Conservation (phyloP, 352 stramenopile species). For the Phytophthora boehmeriae region DNA sequence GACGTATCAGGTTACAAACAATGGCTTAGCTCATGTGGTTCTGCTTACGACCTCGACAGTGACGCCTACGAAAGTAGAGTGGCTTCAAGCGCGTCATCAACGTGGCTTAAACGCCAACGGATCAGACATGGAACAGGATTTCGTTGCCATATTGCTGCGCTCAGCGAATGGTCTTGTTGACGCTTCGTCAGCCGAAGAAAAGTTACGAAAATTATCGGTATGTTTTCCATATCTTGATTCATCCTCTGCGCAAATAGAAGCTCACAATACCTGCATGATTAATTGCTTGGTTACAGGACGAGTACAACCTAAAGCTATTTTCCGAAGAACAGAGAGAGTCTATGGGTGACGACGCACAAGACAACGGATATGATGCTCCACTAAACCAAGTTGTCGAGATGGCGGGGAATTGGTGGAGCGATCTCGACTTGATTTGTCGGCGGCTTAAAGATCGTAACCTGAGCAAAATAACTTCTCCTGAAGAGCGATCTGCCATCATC, state of each 20-base stretch:
- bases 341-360: not conserved
- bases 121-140: conserved; percentile 30
- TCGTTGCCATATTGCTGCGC: conserved; percentile 71
- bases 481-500: conserved; percentile 51
- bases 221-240: not conserved
- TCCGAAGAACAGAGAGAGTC: not conserved
- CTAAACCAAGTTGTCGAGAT: conserved; percentile 39
- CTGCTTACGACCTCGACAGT: conserved; percentile 45
- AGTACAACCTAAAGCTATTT: conserved; percentile 23
- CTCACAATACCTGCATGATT: not conserved
- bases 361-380: conserved; percentile 21
- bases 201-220: conserved; percentile 52
- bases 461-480: conserved; percentile 5
- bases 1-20: conserved; percentile 51
- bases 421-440: conserved; percentile 54
- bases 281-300: conserved; percentile 20
- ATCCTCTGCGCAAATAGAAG: not conserved
- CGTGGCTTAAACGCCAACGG: conserved; percentile 1
- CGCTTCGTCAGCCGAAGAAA: conserved; percentile 46
- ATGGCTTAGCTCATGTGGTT: conserved; percentile 62
- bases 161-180: conserved; percentile 57
- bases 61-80: conserved; percentile 51
- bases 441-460: conserved; percentile 35
- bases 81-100: conserved; percentile 43
- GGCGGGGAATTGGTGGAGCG: conserved; percentile 76